Percentiles rank a stretch among this genome's conserved stretches.
Evolutionary conservation across 2,329 filamentous ascomycete genomes (phyloP).

Genomic region (Stagonosporopsis cucurbitacearum): DNA sequence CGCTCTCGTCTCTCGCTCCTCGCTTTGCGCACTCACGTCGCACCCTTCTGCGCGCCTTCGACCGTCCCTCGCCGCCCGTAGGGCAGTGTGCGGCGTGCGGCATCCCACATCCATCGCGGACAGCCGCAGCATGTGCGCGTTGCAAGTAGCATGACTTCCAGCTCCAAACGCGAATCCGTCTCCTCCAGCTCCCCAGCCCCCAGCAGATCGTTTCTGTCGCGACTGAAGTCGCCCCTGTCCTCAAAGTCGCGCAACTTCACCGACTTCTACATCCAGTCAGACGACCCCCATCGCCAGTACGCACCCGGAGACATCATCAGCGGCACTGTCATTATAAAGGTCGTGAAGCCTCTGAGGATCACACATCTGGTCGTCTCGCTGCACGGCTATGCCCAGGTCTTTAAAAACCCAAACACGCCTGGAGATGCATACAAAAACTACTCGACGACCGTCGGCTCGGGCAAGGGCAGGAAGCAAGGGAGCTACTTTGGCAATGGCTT

Average conservation of each 20-base stretch:
- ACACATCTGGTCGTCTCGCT: conserved; percentile 81
- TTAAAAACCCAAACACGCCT: conserved; percentile 70
- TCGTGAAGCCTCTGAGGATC: conserved; percentile 76
- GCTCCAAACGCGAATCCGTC: conserved; percentile 41
- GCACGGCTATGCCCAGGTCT: conserved; percentile 80
- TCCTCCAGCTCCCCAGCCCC: conserved; percentile 37
- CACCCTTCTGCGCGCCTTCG: conserved; percentile 1
- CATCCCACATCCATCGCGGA: conserved; percentile 32
- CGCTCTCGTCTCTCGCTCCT: background rate
- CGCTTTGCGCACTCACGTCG: background rate
- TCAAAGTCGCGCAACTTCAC: conserved; percentile 68
- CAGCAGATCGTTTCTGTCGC: conserved; percentile 56
- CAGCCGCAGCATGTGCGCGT: conserved; percentile 49
- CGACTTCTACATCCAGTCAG: conserved; percentile 79
- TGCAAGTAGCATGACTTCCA: conserved; percentile 50
- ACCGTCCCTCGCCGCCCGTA: conserved; percentile 5
- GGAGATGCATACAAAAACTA: conserved; percentile 60
- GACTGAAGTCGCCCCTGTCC: conserved; percentile 63
- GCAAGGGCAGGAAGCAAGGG: conserved; percentile 59
- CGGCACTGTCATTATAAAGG: conserved; percentile 74
- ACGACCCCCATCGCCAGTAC: conserved; percentile 80
- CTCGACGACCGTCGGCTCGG: conserved; percentile 59
- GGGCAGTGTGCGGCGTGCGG: conserved; percentile 14
- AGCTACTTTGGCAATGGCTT: conserved; percentile 77
- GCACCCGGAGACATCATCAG: conserved; percentile 75